Percentiles rank a stretch among this genome's conserved stretches.
These are phyloP conservation scores for Raphanus sativus DNA, from an alignment of 345 rosid species.

Conservation along the genomic window DNA sequence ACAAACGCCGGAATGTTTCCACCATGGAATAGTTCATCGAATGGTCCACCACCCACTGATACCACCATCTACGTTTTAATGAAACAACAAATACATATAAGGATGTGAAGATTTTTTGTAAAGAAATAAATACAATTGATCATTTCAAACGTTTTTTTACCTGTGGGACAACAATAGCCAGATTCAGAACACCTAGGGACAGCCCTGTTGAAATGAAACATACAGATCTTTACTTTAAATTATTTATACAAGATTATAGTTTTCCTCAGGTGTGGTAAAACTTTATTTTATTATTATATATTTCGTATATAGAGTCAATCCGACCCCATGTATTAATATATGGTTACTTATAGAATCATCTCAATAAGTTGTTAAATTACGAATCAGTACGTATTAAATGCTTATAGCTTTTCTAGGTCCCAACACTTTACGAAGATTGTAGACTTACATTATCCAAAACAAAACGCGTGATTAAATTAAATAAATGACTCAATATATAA, in stretches of 20 bases:
- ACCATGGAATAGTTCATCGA: conserved; percentile 74
- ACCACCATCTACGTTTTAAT: conserved; percentile 62
- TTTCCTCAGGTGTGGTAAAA: not conserved
- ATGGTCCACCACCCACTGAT: conserved; percentile 66
- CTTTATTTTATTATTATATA: not conserved
- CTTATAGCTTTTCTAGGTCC: conserved; percentile 9
- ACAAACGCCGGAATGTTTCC: conserved; percentile 83
- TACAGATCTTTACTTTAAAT: conserved; percentile 4
- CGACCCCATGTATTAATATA: not conserved
- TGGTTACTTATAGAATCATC: conserved; percentile 24
- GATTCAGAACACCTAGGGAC: conserved; percentile 39
- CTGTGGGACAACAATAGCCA: conserved; percentile 42
- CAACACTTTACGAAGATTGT: conserved; percentile 30
- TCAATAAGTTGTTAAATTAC: conserved; percentile 19
- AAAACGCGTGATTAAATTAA: conserved; percentile 9
- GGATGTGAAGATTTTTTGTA: not conserved
- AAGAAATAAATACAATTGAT: not conserved
- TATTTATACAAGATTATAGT: not conserved
- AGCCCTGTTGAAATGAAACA: conserved; percentile 23
- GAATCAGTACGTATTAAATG: conserved; percentile 18
- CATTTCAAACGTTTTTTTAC: conserved; percentile 9
- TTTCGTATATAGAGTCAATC: not conserved
- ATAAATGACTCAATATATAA: not conserved
- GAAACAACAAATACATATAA: not conserved
- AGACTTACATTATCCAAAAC: conserved; percentile 32